phyloP scores from a whole-genome alignment of 495 filamentous ascomycete genomes.

The Aspergillus homomorphus region DNA sequence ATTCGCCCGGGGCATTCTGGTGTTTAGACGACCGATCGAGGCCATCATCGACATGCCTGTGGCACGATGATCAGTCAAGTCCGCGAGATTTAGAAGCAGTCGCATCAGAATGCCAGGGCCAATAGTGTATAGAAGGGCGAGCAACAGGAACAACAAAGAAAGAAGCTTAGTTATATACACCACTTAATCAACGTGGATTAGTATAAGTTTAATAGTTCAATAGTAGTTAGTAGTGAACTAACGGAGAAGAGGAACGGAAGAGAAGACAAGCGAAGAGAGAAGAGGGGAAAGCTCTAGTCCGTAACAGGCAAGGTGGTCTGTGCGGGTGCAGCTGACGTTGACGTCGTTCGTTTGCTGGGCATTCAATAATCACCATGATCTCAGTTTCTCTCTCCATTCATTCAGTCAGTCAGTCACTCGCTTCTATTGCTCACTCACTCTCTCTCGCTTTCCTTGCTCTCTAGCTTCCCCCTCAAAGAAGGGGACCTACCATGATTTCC shows the following conservation, averaged over 20 bases:
- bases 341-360: background rate
- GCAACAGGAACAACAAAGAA: too few species aligned
- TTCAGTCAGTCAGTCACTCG: background rate
- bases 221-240: too few species aligned
- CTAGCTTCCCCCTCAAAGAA: background rate
- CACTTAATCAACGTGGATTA: too few species aligned
- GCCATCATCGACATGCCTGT: too few species aligned
- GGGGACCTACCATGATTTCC: background rate
- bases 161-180: too few species aligned
- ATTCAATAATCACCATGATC: background rate
- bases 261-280: background rate
- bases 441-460: slow-evolving; percentile 2
- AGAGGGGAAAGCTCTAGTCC: background rate
- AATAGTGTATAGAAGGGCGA: too few species aligned
- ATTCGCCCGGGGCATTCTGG: too few species aligned
- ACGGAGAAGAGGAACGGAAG: background rate
- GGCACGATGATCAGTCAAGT: too few species aligned
- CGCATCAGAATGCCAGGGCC: too few species aligned
- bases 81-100: too few species aligned
- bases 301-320: slow-evolving; percentile 1
- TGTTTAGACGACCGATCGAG: too few species aligned
- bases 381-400: background rate
- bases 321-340: slow-evolving; percentile 7
- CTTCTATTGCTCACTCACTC: slow-evolving; percentile 3
- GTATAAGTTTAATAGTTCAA: too few species aligned